A percentile compares a stretch with the other conserved stretches of the same genome.
phyloP scores from a whole-genome alignment of 495 filamentous ascomycete genomes.

The Penicillium cataractarum region DNA sequence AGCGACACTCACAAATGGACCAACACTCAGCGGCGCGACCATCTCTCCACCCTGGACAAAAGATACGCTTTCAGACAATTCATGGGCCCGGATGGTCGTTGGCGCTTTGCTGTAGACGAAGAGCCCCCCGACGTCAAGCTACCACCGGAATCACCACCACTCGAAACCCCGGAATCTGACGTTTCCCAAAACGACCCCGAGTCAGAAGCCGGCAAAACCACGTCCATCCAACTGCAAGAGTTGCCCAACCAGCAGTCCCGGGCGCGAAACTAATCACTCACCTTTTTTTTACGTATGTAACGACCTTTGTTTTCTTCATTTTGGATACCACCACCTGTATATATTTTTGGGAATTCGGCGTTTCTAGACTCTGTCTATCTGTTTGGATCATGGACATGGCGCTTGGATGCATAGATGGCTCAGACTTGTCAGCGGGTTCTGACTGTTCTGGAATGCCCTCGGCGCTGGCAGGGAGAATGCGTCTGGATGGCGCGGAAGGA shows the following conservation, averaged over 20 bases:
- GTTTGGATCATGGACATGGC: conserved; percentile 1
- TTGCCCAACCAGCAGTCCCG: conserved; percentile 9
- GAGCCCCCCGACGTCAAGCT: conserved; percentile 25
- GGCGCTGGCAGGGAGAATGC: conserved; percentile 1
- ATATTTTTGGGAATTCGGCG: conserved; percentile 12
- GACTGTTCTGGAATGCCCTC: neutral
- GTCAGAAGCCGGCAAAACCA: conserved; percentile 18
- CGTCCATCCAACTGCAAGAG: conserved; percentile 27
- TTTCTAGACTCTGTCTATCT: neutral
- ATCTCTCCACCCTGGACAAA: conserved; percentile 35
- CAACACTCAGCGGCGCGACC: conserved; percentile 34
- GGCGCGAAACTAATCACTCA: conserved; percentile 8
- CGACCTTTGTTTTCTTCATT: conserved; percentile 7
- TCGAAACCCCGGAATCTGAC: neutral
- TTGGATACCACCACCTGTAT: conserved; percentile 16
- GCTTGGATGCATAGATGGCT: conserved; percentile 8
- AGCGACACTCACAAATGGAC: conserved; percentile 39
- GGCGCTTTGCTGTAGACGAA: conserved; percentile 45
- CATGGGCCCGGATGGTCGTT: conserved; percentile 34
- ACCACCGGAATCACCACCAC: neutral
- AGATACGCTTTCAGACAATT: conserved; percentile 46
- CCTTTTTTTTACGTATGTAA: conserved; percentile 4
- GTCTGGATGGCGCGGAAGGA: neutral
- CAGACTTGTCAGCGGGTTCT: conserved; percentile 7
- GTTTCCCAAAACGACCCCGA: neutral